Percentiles rank a stretch among this genome's conserved stretches.
Evolutionary conservation across 2,329 filamentous ascomycete species (phyloP).

Genomic region (Monilinia fructigena): DNA sequence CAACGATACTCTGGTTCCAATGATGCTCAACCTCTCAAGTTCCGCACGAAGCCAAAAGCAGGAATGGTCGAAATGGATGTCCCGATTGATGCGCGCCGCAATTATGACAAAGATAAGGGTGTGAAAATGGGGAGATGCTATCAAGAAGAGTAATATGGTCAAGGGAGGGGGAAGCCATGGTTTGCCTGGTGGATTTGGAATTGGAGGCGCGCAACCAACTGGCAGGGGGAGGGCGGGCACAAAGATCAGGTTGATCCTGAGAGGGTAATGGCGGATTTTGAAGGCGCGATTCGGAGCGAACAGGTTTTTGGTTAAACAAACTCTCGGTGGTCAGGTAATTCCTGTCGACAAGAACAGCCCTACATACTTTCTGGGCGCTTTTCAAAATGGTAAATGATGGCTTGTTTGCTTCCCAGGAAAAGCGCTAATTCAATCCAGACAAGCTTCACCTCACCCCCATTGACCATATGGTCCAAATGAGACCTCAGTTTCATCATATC

Average conservation of each 20-base stretch:
- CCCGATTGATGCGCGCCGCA: conserved; percentile 64
- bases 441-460: conserved; percentile 85
- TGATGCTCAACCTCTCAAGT: conserved; percentile 60
- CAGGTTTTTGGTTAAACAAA: conserved; percentile 75
- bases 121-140: conserved; percentile 76
- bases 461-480: conserved; percentile 79
- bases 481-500: conserved; percentile 88
- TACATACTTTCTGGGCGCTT: conserved; percentile 89
- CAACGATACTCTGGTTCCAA: conserved; percentile 56
- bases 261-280: conserved; percentile 54
- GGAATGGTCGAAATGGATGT: conserved; percentile 91
- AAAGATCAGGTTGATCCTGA: conserved; percentile 39
- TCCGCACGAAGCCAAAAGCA: conserved; percentile 78
- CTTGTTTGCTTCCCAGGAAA: not conserved
- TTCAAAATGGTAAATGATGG: conserved; percentile 66
- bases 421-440: conserved; percentile 49
- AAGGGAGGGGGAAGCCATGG: conserved; percentile 66
- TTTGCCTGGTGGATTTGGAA: conserved; percentile 70
- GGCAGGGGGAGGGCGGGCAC: conserved; percentile 41
- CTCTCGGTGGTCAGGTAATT: conserved; percentile 76
- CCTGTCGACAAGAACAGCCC: conserved; percentile 59
- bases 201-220: conserved; percentile 47
- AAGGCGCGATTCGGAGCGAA: conserved; percentile 65
- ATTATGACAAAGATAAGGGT: conserved; percentile 84
- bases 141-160: conserved; percentile 54